Evolutionary conservation across 495 filamentous ascomycete genomes (phyloP), one percentile per base, ranked within the genome.

Genomic region (Hypoxylon trugodes): DNA sequence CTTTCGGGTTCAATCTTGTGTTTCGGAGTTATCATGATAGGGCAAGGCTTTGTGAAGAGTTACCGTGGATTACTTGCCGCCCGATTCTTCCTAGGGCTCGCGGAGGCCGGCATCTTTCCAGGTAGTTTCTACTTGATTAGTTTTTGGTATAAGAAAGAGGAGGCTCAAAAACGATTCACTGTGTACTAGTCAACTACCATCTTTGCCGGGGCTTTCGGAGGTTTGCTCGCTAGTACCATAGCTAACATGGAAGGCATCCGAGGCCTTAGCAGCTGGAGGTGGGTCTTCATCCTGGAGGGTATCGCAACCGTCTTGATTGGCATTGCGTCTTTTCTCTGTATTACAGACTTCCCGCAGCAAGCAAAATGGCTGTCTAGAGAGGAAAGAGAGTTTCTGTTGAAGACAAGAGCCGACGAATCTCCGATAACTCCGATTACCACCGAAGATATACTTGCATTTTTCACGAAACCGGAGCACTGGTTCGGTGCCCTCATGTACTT

Each of bases 41-140:
- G 79, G 49, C 79, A 81, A 0, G 83, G 81, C 18, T 82, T 86
- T 48, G 74, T 83, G 4, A 56, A 75, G 9, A 79, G 72, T 18
- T 75, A 81, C 19, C 72, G 69, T n/a, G 74, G 77, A 2, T 64
- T 86, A 1, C 77, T 82, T 30, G 82, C 81, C 1, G 78, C 76
- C 12, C 74, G 83, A 0, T 68, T 85, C 13, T 74, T 87, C 18
- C 73, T 86, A 1, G 84, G 84, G 0, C 73, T 76, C 2, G 78
- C 75, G n/a, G 84, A 86, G 49, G 74, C 73, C 13, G 91, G 90
- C 3, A 74, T 92, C 2, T 91, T 90, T 71, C 89, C 89, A 0
- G 92, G 92, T 0, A 89, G 87, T 51, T 89, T 92, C 69, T 94
- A 92, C 71, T 77, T 96, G 4, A 89, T 87, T 0, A 93, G 89